Base-by-base conservation (phyloP, 495 filamentous ascomycete species). In the Paragyromitra xinjiangensis region DNA sequence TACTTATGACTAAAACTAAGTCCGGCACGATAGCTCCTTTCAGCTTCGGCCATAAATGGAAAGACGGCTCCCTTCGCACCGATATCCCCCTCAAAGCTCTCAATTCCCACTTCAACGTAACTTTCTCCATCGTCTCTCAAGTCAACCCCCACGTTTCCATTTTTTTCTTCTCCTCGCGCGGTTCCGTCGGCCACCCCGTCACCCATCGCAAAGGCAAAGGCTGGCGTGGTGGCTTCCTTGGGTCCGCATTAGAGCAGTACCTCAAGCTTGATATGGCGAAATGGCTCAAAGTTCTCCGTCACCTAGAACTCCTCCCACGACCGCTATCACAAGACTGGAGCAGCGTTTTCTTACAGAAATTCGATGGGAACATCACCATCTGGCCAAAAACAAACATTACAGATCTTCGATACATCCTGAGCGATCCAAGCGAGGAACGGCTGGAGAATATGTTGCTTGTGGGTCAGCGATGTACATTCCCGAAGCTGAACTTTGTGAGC, bases 61-160 rank as follows among this genome's bases (percentile, higher is more conserved):
- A 98, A 84, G 95, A 99, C 81, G 95, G 96, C 64, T 92, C 90
- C 71, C 85, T 99, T 48, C 90, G 95, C 12, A 99, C 95, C 1
- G 95, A 99, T 82, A 97, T 99, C 69, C 95, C 95, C 0, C 90
- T 98, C 82, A 95, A 94, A 83, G 90, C 94, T 6, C 86, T 99
- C 53, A 98, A 98, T 80, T 86, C 95, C 0, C 93, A 97, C 83
- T 98, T 98, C 88, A 97, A 97, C 83, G 96, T 98, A 80, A 97
- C 94, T 77, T 99, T 98, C 84, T 92, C 92, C 69, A 94, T 99
- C 77, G 95, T 99, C 82, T 92, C 89, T 67, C 95, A 99, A 84
- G 95, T 98, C 40, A 99, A 99, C 82, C 95, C 96, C 1, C 95
- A 98, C 82, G 92, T 99, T 84, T 98, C 97, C 80, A 89, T 98